Evolutionary conservation across 163 green algal species (phyloP).

Genomic region (Trebouxiophyceae sp.): DNA sequence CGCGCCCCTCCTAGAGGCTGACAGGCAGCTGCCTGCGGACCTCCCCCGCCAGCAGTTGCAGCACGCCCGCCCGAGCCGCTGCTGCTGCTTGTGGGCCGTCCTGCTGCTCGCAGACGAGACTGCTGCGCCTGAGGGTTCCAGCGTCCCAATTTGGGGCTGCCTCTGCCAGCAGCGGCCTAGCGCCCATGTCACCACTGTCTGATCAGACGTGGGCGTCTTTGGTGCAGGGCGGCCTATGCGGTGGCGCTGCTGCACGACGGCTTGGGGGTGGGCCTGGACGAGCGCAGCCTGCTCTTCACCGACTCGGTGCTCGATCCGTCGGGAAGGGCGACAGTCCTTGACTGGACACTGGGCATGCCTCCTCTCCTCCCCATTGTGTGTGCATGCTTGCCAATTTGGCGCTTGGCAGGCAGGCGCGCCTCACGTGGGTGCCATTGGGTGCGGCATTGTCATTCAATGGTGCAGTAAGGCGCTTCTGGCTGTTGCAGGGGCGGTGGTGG

Average conservation of each 20-base stretch:
- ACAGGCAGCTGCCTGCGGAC: background rate
- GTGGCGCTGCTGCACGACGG: slow-evolving; percentile 44
- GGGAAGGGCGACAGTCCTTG: slow-evolving; percentile 1
- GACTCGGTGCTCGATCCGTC: slow-evolving; percentile 28
- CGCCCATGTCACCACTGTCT: too few species aligned
- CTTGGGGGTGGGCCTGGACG: slow-evolving; percentile 38
- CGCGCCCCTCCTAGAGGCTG: background rate
- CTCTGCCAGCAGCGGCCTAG: too few species aligned
- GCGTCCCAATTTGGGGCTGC: too few species aligned
- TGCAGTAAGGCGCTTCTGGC: background rate
- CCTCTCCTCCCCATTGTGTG: background rate
- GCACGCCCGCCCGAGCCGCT: too few species aligned
- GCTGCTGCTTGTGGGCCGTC: too few species aligned
- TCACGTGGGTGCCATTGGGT: background rate
- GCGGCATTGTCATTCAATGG: background rate
- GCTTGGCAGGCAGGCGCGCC: background rate
- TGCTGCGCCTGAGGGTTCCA: too few species aligned
- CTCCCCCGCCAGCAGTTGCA: too few species aligned
- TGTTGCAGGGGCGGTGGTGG: background rate
- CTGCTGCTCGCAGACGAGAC: too few species aligned
- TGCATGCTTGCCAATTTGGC: background rate
- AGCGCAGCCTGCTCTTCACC: slow-evolving; percentile 36
- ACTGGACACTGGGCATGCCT: slow-evolving; percentile 12
- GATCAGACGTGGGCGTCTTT: too few species aligned
- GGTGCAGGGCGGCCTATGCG: slow-evolving; percentile 45